Percentiles rank a stretch among this genome's conserved stretches.
These are phyloP conservation scores for Pseudogymnoascus sp. DNA, from an alignment of 2,329 filamentous ascomycete species.

Conservation along the genomic window DNA sequence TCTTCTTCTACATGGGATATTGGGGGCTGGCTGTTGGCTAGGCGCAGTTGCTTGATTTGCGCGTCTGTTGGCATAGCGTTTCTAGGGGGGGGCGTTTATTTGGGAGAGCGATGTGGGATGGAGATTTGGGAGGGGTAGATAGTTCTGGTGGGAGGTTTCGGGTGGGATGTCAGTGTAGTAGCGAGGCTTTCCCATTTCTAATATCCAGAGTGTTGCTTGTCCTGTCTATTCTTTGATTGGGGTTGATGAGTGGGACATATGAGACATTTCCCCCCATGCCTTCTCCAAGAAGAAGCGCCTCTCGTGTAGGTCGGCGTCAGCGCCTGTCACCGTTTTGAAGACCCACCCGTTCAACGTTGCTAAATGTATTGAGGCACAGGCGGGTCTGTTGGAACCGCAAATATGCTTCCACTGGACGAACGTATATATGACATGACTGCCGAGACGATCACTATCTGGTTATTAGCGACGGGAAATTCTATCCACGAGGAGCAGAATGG, in stretches of 20 bases:
- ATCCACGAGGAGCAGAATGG: too few relatives aligned
- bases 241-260: neutral
- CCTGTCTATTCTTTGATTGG: too few relatives aligned
- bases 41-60: neutral
- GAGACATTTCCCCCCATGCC: too few relatives aligned
- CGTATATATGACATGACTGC: too few relatives aligned
- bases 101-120: neutral
- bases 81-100: neutral
- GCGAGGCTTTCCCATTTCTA: too few relatives aligned
- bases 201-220: too few relatives aligned
- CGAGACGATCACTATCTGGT: too few relatives aligned
- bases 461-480: neutral
- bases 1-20: neutral
- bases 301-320: neutral
- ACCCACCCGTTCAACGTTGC: too few relatives aligned
- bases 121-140: neutral
- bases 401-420: too few relatives aligned
- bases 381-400: neutral
- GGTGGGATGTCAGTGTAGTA: too few relatives aligned
- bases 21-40: neutral
- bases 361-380: neutral
- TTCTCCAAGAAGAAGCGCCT: neutral
- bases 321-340: neutral
- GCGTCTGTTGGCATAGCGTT: neutral
- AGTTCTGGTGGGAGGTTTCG: too few relatives aligned